These are phyloP conservation scores for Penicillium sp. DNA, from an alignment of 2,329 filamentous ascomycete genomes.

Conservation along the genomic window DNA sequence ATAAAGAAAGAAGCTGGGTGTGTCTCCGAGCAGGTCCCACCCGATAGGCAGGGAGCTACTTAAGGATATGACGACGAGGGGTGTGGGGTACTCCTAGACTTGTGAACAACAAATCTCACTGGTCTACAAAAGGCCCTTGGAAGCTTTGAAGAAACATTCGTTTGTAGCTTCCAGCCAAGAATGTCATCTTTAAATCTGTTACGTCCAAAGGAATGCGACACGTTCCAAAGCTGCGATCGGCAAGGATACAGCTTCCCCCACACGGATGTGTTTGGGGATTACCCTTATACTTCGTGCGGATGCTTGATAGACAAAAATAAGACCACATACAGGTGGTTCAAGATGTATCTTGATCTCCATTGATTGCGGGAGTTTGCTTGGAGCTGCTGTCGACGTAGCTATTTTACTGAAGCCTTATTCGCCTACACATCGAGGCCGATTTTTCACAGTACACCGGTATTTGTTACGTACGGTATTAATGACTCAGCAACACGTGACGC, in stretches of 20 bases:
- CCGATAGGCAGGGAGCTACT: too few species aligned
- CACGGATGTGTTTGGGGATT: constrained; percentile 8
- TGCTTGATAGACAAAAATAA: not conserved
- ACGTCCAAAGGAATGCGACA: constrained; percentile 1
- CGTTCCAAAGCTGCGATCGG: constrained; percentile 11
- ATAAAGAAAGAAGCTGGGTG: too few species aligned
- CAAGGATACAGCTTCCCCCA: constrained; percentile 9
- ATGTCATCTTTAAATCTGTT: too few species aligned
- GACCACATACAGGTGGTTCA: not conserved
- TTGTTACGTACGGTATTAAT: constrained; percentile 12
- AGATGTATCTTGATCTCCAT: not conserved
- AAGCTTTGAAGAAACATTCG: not conserved
- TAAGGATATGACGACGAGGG: too few species aligned
- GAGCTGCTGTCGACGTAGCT: not conserved
- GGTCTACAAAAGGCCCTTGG: too few species aligned
- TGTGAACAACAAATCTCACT: too few species aligned
- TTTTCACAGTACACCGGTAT: constrained; percentile 20
- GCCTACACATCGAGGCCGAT: constrained; percentile 10
- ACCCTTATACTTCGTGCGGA: constrained; percentile 4
- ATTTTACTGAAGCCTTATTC: not conserved
- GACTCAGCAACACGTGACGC: constrained; percentile 25
- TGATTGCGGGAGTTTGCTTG: not conserved
- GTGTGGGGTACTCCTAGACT: too few species aligned
- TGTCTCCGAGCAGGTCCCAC: too few species aligned
- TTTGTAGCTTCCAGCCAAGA: too few species aligned